Evolutionary conservation across 208 protist species (phyloP), one percentile per base, ranked within the genome.

Genomic region (Trypanosoma lewisi): DNA sequence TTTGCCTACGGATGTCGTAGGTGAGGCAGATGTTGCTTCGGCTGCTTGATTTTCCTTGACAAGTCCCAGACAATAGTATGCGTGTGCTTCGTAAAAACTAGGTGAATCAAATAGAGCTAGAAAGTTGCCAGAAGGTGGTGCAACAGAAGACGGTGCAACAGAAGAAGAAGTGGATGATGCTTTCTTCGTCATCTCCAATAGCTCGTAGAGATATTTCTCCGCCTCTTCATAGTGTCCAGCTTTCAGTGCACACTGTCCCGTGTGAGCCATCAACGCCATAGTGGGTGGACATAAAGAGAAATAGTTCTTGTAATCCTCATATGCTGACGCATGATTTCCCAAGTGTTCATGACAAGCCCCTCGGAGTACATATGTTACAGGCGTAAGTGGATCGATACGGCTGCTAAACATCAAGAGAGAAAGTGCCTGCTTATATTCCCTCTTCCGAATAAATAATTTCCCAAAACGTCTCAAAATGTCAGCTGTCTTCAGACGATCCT

Each of bases 251-350:
- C 86, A 96, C 75, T 90, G 87, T 41, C 85, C 85, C 56, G 84
- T 89, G 70, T 91, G 84, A 11, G 82, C 85, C 37, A 93, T 57
- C 42, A 92, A 75, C 21, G 76, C 82, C 75, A 93, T 73, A 17
- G 82, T 84, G 1, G 89, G 75, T 45, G 61, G 53, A 27, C 42
- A 75, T 36, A 96, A 70, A 60, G 78, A 85, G 48, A 96, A 73
- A 73, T 93, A 93, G 70, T 96, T 93, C 45, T 80, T 72, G 62
- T 88, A 93, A 72, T 96, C 86, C 27, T 80, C 78, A 57, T 80
- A 90, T 19, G 89, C 89, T 44, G 67, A 58, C 0, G 53, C 47
- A 34, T 74, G 69, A 45, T 72, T 68, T 14, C 59, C 59, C 30
- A 93, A 61, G 19, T 76, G 57, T 73, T 93, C 89, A n/a, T 81